Evolutionary conservation across 2,329 filamentous ascomycete genomes (phyloP).

Genomic region (Paracamarosporium sp.): DNA sequence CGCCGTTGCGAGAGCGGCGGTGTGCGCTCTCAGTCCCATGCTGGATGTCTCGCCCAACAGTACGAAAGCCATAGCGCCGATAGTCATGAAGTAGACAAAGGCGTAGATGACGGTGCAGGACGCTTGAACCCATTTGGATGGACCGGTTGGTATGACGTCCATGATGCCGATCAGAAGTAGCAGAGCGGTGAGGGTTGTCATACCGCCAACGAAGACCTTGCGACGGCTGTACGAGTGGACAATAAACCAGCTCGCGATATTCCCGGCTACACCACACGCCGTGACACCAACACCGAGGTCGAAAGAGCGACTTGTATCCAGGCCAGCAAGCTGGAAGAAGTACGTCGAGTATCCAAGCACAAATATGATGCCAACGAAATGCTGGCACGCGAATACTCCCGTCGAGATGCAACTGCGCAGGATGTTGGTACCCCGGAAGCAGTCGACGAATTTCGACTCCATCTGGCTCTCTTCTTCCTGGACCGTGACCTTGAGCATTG

Average conservation of each 20-base stretch:
- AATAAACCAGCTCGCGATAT: conserved; percentile 41
- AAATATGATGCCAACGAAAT: conserved; percentile 36
- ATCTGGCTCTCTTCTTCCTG: conserved; percentile 25
- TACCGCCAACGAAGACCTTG: conserved; percentile 36
- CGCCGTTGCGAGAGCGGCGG: conserved; percentile 73
- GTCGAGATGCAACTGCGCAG: conserved; percentile 32
- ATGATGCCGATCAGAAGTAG: conserved; percentile 20
- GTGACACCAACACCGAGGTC: conserved; percentile 34
- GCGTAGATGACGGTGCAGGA: conserved; percentile 44
- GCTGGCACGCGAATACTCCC: conserved; percentile 38
- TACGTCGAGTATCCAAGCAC: conserved; percentile 38
- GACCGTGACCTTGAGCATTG: not conserved
- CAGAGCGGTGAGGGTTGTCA: not conserved
- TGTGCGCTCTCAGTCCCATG: conserved; percentile 84
- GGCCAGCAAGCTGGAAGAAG: conserved; percentile 39
- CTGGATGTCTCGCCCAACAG: conserved; percentile 81
- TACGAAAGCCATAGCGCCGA: conserved; percentile 51
- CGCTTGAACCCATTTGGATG: conserved; percentile 39
- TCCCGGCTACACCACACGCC: conserved; percentile 38
- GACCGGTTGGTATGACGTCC: conserved; percentile 28
- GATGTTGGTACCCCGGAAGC: conserved; percentile 9
- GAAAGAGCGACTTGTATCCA: conserved; percentile 25
- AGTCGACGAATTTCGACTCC: conserved; percentile 26
- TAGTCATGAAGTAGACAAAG: conserved; percentile 76
- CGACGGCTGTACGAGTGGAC: conserved; percentile 41